A percentile compares a stretch with the other conserved stretches of the same genome.
These are phyloP conservation scores for Leptodermis oblonga DNA, from an alignment of 257 asterid genomes.

Conservation along the genomic window DNA sequence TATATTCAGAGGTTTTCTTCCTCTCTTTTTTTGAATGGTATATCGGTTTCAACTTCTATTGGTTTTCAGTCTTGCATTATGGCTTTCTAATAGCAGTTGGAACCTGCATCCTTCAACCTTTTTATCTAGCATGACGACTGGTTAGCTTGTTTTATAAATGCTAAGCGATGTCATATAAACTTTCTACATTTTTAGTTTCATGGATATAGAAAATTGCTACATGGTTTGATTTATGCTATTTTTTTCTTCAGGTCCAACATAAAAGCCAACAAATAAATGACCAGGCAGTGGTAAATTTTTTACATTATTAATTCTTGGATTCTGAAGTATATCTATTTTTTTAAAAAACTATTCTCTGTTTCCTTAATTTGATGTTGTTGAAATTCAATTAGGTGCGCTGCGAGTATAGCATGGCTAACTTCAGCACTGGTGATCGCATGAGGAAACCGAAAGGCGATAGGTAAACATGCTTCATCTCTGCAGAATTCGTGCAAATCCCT, in stretches of 20 bases:
- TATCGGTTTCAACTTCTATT: too few relatives aligned
- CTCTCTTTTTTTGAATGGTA: too few relatives aligned
- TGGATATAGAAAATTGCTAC: neutral
- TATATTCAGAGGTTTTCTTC: too few relatives aligned
- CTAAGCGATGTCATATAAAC: neutral
- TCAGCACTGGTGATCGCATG: constrained; percentile 94
- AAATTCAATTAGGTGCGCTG: constrained; percentile 64
- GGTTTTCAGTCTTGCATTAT: too few relatives aligned
- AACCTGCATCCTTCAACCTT: too few relatives aligned
- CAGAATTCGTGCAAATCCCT: neutral
- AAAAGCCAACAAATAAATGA: constrained; percentile 79
- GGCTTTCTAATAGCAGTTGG: too few relatives aligned
- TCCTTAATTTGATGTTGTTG: neutral
- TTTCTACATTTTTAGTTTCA: neutral
- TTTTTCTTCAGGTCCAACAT: constrained; percentile 57
- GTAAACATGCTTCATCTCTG: constrained; percentile 27
- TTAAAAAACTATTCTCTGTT: neutral
- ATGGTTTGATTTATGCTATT: constrained; percentile 7
- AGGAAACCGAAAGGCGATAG: constrained; percentile 94
- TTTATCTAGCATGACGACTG: too few relatives aligned
- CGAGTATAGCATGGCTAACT: constrained; percentile 98
- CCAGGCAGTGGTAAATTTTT: constrained; percentile 71
- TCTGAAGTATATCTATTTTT: neutral
- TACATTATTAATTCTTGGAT: constrained; percentile 12
- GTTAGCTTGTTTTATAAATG: too few relatives aligned